Percentiles rank a stretch among this genome's conserved stretches.
phyloP scores from a whole-genome alignment of 2,329 filamentous ascomycete genomes.

The Penicillium sp. region DNA sequence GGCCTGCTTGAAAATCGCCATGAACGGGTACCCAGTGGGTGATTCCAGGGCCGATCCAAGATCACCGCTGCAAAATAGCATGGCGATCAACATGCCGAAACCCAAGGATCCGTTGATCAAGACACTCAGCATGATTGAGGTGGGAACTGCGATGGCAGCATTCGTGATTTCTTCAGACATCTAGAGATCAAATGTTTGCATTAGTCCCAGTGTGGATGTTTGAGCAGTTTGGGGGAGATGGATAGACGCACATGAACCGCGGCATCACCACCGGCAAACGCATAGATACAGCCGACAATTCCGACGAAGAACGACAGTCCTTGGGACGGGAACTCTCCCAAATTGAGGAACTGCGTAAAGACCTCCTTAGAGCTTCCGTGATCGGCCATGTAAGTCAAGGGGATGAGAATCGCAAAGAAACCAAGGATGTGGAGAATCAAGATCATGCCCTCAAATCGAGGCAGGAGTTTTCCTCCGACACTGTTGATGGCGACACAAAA shows the following conservation, averaged over 20 bases:
- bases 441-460: conserved; percentile 49
- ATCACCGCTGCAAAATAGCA: conserved; percentile 40
- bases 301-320: conserved; percentile 42
- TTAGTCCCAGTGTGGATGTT: background rate
- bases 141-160: conserved; percentile 36
- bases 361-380: conserved; percentile 42
- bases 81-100: conserved; percentile 38
- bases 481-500: conserved; percentile 46
- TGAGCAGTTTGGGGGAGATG: background rate
- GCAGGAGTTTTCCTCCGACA: conserved; percentile 42
- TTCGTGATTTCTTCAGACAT: conserved; percentile 43
- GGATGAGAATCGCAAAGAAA: conserved; percentile 52
- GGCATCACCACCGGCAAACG: conserved; percentile 39
- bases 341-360: conserved; percentile 50
- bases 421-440: conserved; percentile 52
- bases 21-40: conserved; percentile 35
- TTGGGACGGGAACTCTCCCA: conserved; percentile 44
- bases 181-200: background rate
- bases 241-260: conserved; percentile 36
- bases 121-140: conserved; percentile 36
- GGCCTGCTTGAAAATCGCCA: conserved; percentile 33
- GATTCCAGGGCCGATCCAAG: conserved; percentile 26
- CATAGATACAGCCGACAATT: conserved; percentile 34
- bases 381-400: conserved; percentile 44
- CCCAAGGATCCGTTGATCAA: conserved; percentile 38